Evolutionary conservation across 2,329 filamentous ascomycete species (phyloP), one percentile per base, ranked within the genome.

Genomic region (Epicoccum sorghinum): DNA sequence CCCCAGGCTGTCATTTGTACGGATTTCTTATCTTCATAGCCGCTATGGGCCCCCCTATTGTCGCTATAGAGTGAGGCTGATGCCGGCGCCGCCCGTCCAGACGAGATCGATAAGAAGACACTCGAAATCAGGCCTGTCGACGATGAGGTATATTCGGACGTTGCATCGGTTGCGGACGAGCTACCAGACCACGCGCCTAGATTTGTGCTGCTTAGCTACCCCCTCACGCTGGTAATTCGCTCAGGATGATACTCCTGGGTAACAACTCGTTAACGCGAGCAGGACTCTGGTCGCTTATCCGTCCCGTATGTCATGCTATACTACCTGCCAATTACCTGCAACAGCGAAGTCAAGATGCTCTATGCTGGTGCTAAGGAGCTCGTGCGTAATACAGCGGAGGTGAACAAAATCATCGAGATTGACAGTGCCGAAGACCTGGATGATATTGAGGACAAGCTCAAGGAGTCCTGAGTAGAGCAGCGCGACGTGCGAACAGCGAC

Each of bases 311-410:
- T 97, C 41, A 85, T 98, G 73, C 79, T 99, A 22, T 97, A 96
- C 80, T 98, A 96, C 78, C 86, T 98, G 22, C 95, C 95, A 7
- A 89, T 88, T 46, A 97, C 93, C 43, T 95, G 91, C 78, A 97
- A 96, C 74, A 86, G 83, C 63, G 90, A 93, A 70, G 80, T 89
- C 70, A 86, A 91, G 64, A 98, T 98, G 95, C 80, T 95, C 72
- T 99, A 98, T 74, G 95, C 95, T 27, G 90, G 93, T 35, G 95
- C 95, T 38, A 96, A 97, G 77, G 95, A 99, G 79, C 78, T 98
- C 74, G 92, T 98, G 89, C 86, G 93, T 61, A 96, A 91, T 71
- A 96, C 91, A 49, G 90, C 90, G 55, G 92, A 97, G 78, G 93
- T 92, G n/a, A 88, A 89, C 48, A 86, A 85, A 64, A 88, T 98